Evolutionary conservation across 805 yeast species (phyloP).

Genomic region (Candida patagonica): DNA sequence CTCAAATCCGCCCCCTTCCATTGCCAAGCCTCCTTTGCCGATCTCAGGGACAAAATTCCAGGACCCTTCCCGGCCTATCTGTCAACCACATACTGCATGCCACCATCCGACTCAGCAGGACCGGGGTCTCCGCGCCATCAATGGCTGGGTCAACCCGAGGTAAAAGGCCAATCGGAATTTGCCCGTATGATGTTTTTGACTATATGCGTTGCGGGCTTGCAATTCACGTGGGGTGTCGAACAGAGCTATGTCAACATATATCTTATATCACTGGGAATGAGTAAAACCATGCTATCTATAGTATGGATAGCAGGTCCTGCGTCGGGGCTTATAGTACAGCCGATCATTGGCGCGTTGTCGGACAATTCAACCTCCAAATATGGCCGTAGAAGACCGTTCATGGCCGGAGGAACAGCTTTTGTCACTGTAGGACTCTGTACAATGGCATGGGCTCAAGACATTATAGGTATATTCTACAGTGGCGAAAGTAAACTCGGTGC

Average conservation of each 20-base stretch:
- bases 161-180: slow-evolving; percentile 12
- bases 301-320: slow-evolving; percentile 67
- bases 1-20: too few species aligned
- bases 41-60: too few species aligned
- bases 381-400: slow-evolving; percentile 52
- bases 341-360: slow-evolving; percentile 49
- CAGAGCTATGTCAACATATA: slow-evolving; percentile 57
- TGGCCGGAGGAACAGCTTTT: slow-evolving; percentile 43
- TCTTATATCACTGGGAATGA: slow-evolving; percentile 46
- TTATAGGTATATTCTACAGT: slow-evolving; percentile 26
- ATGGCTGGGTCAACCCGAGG: slow-evolving; percentile 14
- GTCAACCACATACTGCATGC: too few species aligned
- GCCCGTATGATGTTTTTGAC: slow-evolving; percentile 20
- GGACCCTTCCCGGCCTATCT: too few species aligned
- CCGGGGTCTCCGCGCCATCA: slow-evolving; percentile 3
- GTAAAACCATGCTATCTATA: slow-evolving; percentile 45
- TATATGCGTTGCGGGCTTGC: slow-evolving; percentile 45
- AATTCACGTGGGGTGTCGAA: slow-evolving; percentile 61
- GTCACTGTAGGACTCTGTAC: slow-evolving; percentile 38
- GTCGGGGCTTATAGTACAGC: slow-evolving; percentile 57
- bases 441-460: slow-evolving; percentile 37
- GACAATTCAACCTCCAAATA: slow-evolving; percentile 31
- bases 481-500: slow-evolving; percentile 26
- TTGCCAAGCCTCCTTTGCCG: too few species aligned
- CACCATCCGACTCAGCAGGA: too few species aligned